Percentiles rank a stretch among this genome's conserved stretches.
Conservation (phyloP, 2,329 filamentous ascomycete species). For the Chrysoporthe cubensis region DNA sequence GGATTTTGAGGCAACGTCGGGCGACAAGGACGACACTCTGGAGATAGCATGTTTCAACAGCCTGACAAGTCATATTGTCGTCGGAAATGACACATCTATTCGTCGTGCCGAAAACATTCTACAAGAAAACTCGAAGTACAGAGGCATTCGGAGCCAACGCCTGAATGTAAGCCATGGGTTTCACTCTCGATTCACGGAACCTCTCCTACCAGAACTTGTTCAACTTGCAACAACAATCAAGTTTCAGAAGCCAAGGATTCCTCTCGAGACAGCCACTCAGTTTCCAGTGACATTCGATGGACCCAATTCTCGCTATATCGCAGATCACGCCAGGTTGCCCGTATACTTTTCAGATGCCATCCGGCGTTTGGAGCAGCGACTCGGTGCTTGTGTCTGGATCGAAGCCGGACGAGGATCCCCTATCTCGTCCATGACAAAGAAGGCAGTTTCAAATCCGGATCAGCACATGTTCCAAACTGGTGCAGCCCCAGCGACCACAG, state of each 20-base stretch:
- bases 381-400: neutral
- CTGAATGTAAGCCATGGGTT: conserved; percentile 35
- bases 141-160: conserved; percentile 28
- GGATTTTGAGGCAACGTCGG: neutral
- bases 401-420: neutral
- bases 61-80: conserved; percentile 36
- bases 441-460: neutral
- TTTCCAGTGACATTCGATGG: too few relatives aligned
- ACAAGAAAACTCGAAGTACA: conserved; percentile 21
- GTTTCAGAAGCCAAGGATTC: too few relatives aligned
- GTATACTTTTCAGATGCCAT: too few relatives aligned
- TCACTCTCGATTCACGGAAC: conserved; percentile 32
- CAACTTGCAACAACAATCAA: conserved; percentile 26
- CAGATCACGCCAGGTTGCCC: too few relatives aligned
- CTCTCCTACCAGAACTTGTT: conserved; percentile 25
- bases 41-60: conserved; percentile 41
- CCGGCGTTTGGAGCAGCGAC: too few relatives aligned
- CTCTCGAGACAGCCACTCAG: too few relatives aligned
- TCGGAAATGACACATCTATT: conserved; percentile 35
- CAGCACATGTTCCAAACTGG: neutral
- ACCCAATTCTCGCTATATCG: too few relatives aligned
- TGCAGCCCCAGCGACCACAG: neutral
- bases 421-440: neutral
- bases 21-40: neutral
- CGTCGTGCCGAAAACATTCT: conserved; percentile 24